Evolutionary conservation across 345 rosid genomes (phyloP).

Genomic region (Boechera divaricarpa): DNA sequence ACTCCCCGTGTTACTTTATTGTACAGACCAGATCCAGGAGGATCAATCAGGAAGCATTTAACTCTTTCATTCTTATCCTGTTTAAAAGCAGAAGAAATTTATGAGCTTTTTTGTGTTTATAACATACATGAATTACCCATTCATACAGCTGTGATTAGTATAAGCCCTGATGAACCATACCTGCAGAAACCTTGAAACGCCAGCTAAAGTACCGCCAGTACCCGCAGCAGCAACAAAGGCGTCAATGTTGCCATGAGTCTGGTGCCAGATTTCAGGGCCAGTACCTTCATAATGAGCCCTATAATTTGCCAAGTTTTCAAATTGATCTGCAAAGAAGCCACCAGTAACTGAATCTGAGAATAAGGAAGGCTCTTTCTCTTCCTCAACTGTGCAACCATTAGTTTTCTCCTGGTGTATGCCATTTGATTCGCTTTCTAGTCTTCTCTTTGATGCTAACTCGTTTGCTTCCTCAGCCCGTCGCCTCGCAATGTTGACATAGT

Average conservation of each 20-base stretch:
- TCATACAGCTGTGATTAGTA: constrained; percentile 1
- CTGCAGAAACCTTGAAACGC: constrained; percentile 87
- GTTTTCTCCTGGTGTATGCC: constrained; percentile 43
- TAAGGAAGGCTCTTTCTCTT: constrained; percentile 47
- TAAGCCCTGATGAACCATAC: constrained; percentile 43
- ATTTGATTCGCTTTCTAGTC: constrained; percentile 37
- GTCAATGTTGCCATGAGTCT: constrained; percentile 67
- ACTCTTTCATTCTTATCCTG: constrained; percentile 74
- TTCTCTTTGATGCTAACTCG: constrained; percentile 54
- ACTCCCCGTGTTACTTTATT: constrained; percentile 95
- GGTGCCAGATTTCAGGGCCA: constrained; percentile 97
- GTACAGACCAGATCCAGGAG: constrained; percentile 96
- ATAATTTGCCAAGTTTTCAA: constrained; percentile 91
- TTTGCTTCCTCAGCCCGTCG: constrained; percentile 85
- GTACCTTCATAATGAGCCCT: constrained; percentile 91
- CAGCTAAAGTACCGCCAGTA: constrained; percentile 97
- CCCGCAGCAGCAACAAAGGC: constrained; percentile 98
- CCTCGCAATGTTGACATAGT: constrained; percentile 87
- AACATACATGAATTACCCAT: background rate
- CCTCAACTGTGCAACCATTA: constrained; percentile 55
- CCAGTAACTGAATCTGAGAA: constrained; percentile 57
- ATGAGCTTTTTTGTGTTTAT: constrained; percentile 7
- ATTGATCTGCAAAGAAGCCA: constrained; percentile 97
- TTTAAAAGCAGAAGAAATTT: background rate
- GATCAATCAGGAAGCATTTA: constrained; percentile 89